These are phyloP conservation scores for Ophiostoma ulmi DNA, from an alignment of 2,329 filamentous ascomycete genomes.

Conservation along the genomic window DNA sequence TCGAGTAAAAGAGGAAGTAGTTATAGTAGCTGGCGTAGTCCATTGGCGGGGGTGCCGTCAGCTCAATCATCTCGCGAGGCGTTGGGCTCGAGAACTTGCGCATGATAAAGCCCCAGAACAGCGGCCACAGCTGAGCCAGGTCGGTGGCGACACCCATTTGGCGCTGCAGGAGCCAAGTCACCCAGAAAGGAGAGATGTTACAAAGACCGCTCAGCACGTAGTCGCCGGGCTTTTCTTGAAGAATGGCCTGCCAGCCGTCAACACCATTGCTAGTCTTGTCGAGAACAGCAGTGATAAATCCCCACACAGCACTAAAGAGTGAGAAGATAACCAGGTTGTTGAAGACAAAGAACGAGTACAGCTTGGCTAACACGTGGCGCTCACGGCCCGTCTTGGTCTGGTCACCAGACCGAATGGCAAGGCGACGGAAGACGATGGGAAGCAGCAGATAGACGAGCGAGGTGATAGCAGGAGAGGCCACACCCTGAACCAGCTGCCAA, in stretches of 20 bases:
- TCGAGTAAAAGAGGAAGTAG: constrained; percentile 92
- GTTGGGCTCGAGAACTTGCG: constrained; percentile 83
- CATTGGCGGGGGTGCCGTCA: constrained; percentile 86
- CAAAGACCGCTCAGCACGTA: constrained; percentile 67
- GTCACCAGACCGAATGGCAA: constrained; percentile 79
- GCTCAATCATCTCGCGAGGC: constrained; percentile 82
- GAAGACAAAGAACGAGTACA: constrained; percentile 95
- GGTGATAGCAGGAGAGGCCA: constrained; percentile 78
- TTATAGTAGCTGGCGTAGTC: constrained; percentile 98
- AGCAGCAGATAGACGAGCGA: constrained; percentile 83
- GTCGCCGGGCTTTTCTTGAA: constrained; percentile 56
- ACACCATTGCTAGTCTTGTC: constrained; percentile 50
- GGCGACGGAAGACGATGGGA: constrained; percentile 82
- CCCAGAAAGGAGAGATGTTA: constrained; percentile 83
- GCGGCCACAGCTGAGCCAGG: constrained; percentile 77
- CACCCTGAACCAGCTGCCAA: constrained; percentile 90
- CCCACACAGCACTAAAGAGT: constrained; percentile 77
- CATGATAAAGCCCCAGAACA: constrained; percentile 78
- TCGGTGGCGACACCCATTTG: constrained; percentile 93
- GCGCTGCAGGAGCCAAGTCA: constrained; percentile 86
- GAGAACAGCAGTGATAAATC: constrained; percentile 63
- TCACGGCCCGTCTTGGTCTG: constrained; percentile 89
- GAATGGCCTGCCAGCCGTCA: constrained; percentile 64
- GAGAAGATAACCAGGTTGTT: constrained; percentile 96
- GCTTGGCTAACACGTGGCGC: constrained; percentile 80